Base-by-base conservation (phyloP, 2,329 filamentous ascomycete genomes). In the Trichocomaceae sp. region DNA sequence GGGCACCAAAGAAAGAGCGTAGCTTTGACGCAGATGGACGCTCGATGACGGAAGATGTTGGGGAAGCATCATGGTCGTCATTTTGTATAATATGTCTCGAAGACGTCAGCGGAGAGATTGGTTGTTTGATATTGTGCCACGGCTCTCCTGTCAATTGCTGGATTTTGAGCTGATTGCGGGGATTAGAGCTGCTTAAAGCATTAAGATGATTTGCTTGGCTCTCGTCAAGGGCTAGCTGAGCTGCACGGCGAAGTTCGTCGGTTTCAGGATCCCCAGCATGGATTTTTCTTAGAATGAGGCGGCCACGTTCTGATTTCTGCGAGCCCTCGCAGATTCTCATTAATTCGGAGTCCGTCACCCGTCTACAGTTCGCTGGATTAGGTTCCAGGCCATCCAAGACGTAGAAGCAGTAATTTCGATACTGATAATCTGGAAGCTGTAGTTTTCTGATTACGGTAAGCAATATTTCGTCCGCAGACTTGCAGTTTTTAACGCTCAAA, bases 391-490 rank as follows among this genome's bases (percentile, higher is more conserved):
- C 92, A 61, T 89, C 86, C 56, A 97, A 78, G 1, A 96, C 86
- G 78, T 93, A 97, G 75, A 99, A 97, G 75, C 91, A 96, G 74
- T 96, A 97, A 66, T 95, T 96, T 64, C 90, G 84, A 68, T 93
- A 88, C 65, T 96, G 90, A 59, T 92, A 88, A 66, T 96, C 90
- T 20, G 90, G 88, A 29, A 96, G 80, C 41, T 85, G 84, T 60
- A 96, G 88, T 70, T 97, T 97, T 62, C 87, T 84, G 45, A 97
- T 75, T 0, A 93, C 95, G 58, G 89, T 87, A 46, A 90, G 81
- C 77, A 96, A 92, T 51, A 97, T 88, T 62, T 97, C 90, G 65
- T 96, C 93, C 58, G 90, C 88, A 5, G 87, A 93, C 66, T 85
- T 90, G 78, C 91, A 96, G 60, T 88, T 88, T 60, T 90, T 87